Evolutionary conservation across 2,329 filamentous ascomycete genomes (phyloP).

Genomic region (Penicillium concentricum): DNA sequence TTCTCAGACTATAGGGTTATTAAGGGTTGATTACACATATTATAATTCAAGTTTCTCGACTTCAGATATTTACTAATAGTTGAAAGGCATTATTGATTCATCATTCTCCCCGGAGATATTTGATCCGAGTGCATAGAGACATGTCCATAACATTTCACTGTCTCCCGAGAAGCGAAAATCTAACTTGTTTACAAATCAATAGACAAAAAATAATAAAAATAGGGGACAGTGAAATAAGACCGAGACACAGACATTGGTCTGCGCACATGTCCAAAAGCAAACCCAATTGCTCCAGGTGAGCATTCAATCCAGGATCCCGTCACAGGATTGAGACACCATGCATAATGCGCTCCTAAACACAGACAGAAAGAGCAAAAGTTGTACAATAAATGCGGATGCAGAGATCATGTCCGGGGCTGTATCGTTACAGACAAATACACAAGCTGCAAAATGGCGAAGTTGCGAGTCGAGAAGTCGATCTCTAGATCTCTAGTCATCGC

Average conservation of each 20-base stretch:
- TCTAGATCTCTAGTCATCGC: constrained; percentile 29
- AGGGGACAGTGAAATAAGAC: constrained; percentile 15
- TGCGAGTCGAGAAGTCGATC: constrained; percentile 1
- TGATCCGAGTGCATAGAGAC: constrained; percentile 1
- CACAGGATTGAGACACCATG: constrained; percentile 22
- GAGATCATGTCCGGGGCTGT: constrained; percentile 28
- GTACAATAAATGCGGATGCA: constrained; percentile 26
- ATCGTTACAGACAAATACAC: constrained; percentile 23
- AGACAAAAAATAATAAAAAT: constrained; percentile 13
- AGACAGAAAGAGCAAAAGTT: constrained; percentile 15
- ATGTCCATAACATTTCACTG: constrained; percentile 2
- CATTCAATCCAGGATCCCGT: constrained; percentile 24
- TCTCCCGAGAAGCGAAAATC: constrained; percentile 27
- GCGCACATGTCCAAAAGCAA: constrained; percentile 14
- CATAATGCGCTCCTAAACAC: constrained; percentile 19
- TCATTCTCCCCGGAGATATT: constrained; percentile 6
- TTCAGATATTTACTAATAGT: neutral
- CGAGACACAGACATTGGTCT: neutral
- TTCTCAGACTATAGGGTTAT: neutral
- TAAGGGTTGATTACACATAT: neutral
- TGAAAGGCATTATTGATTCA: constrained; percentile 1
- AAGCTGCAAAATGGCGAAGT: constrained; percentile 6
- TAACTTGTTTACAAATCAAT: constrained; percentile 28
- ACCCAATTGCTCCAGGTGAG: constrained; percentile 24
- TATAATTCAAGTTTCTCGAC: neutral